Conservation (phyloP, 2,329 filamentous ascomycete genomes). For the Fusarium transvaalense region DNA sequence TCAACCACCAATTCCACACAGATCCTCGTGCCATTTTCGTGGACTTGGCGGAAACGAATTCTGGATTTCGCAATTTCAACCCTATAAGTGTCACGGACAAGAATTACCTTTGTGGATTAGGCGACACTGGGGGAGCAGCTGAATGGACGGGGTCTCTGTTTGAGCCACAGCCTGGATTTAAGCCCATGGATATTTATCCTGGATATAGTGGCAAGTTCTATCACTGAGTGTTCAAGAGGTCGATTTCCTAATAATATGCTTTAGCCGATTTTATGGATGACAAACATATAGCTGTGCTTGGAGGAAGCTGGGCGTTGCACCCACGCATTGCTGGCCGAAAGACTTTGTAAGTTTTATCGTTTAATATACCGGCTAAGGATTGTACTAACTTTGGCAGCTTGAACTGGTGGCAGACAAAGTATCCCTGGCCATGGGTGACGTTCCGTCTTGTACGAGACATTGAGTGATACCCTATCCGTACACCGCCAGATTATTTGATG, state of each 20-base stretch:
- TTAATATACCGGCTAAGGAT: rapidly evolving
- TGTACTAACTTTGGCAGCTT: slow-evolving; percentile 3
- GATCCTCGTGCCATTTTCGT: slow-evolving; percentile 11
- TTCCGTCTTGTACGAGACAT: slow-evolving; percentile 28
- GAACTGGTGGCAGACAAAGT: slow-evolving; percentile 41
- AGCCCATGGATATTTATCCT: slow-evolving; percentile 34
- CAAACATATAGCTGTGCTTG: slow-evolving; percentile 24
- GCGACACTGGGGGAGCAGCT: slow-evolving; percentile 29
- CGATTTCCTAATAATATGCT: not conserved
- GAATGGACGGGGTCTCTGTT: slow-evolving; percentile 28
- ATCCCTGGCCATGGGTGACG: slow-evolving; percentile 32
- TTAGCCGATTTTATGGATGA: slow-evolving; percentile 37
- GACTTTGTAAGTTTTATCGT: slow-evolving; percentile 25
- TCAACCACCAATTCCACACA: slow-evolving; percentile 15
- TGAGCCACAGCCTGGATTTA: slow-evolving; percentile 24
- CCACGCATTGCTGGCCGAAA: slow-evolving; percentile 27
- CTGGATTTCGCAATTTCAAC: slow-evolving; percentile 27
- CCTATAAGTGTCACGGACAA: slow-evolving; percentile 18
- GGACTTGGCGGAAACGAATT: slow-evolving; percentile 15
- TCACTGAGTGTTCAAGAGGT: rapidly evolving
- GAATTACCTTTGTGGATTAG: slow-evolving; percentile 19
- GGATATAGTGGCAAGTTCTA: slow-evolving; percentile 25
- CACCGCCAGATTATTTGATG: not conserved
- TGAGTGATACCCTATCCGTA: not conserved
- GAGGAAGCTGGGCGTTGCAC: slow-evolving; percentile 34